These are phyloP conservation scores for Spiromastix sp. DNA, from an alignment of 2,329 filamentous ascomycete genomes.

Conservation along the genomic window DNA sequence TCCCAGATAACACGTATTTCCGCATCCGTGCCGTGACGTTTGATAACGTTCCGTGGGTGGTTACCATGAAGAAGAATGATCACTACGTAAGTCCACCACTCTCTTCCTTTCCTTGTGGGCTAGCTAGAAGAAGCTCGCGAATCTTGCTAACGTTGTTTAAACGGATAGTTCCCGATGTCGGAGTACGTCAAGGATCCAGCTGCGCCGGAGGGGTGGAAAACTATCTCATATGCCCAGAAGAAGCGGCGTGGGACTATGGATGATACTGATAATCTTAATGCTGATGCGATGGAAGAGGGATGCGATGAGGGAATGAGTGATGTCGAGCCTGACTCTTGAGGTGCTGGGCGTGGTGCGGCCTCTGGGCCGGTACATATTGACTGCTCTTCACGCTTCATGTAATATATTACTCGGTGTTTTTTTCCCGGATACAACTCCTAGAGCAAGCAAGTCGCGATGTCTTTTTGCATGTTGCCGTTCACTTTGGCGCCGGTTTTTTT, in stretches of 20 bases:
- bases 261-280: slow-evolving; percentile 33
- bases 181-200: slow-evolving; percentile 51
- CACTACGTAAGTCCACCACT: slow-evolving; percentile 55
- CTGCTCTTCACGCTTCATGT: too few species aligned
- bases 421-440: too few species aligned
- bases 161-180: slow-evolving; percentile 49
- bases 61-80: slow-evolving; percentile 99
- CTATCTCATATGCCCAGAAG: slow-evolving; percentile 40
- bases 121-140: too few species aligned
- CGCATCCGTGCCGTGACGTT: slow-evolving; percentile 95
- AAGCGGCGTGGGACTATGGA: slow-evolving; percentile 23
- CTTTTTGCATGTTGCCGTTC: too few species aligned
- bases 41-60: slow-evolving; percentile 97
- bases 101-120: background rate
- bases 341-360: too few species aligned
- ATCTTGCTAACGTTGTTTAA: too few species aligned
- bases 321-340: slow-evolving; percentile 24
- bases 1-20: slow-evolving; percentile 97
- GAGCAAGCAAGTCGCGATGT: too few species aligned
- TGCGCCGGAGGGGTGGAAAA: slow-evolving; percentile 46
- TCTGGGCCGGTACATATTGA: too few species aligned
- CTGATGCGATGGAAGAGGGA: slow-evolving; percentile 38
- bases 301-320: slow-evolving; percentile 26
- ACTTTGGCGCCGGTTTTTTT: too few species aligned
- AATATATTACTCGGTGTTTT: too few species aligned